Base-by-base conservation (phyloP, 192 early-diverging fungal genomes). In the Phycomyces nitens region DNA sequence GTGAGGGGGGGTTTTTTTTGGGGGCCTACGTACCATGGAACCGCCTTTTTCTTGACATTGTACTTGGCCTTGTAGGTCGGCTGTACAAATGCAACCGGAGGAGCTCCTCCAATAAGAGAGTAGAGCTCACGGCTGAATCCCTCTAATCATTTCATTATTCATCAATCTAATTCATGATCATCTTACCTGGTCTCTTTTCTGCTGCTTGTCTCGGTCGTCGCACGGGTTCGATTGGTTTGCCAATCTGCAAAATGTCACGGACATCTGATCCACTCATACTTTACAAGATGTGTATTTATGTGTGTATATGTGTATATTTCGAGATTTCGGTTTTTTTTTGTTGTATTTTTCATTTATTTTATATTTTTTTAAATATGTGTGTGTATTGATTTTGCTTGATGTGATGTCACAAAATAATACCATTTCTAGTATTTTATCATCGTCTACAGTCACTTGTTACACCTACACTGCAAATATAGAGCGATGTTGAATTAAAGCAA, bases 41-140 rank as follows among this genome's bases (percentile, higher is more conserved):
- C 82, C 1, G 83, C 85, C 56, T 85, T 81, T 47, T 83, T 85
- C 66, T 74, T 84, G 16, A 88, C 79, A 56, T 88, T 86, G 7
- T 85, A 89, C 64, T 90, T 92, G 50, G 87, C 84, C 62, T 89
- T 88, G 65, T 79, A 87, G 6, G 74, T 76, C 57, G 79, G 80
- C 57, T 83, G 85, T 26, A 72, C 63, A 65, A 85, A 81, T 18
- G 82, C 76, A 16, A 91, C 67, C 0, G 88, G 81, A 12, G 89
- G 88, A 54, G 81, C 78, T 34, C 88, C 88, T 53, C 89, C 89
- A 41, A 86, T 87, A 43, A 91, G 72, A 16, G 78, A 70, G 49
- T 82, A 85, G 6, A 91, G 61, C 54, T 91, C 87, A 41, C 84
- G 77, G 58, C 76, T 83, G 27, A 87, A 75, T 41, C 79, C 82